Conservation (phyloP, 768 basidiomycete species). For the Rhizopogon vinicolor region DNA sequence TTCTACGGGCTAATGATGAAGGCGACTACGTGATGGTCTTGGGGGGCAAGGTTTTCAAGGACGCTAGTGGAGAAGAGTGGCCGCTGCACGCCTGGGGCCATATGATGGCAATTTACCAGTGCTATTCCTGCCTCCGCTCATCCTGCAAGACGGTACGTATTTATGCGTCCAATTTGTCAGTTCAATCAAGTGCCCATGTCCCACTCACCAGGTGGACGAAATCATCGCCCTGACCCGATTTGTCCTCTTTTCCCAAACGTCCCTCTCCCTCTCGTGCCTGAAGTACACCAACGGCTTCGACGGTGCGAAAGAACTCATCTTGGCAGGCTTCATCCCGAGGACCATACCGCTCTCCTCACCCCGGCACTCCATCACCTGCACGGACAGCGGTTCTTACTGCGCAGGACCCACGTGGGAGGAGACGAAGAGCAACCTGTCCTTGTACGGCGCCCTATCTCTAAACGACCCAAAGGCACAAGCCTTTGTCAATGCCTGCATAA, state of each 20-base stretch:
- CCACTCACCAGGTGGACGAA: constrained; percentile 21
- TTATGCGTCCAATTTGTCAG: background rate
- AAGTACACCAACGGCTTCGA: constrained; percentile 20
- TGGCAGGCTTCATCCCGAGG: constrained; percentile 27
- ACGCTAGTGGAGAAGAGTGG: constrained; percentile 20
- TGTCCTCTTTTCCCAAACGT: constrained; percentile 13
- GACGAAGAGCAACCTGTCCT: constrained; percentile 17
- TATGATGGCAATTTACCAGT: constrained; percentile 22
- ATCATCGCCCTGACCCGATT: constrained; percentile 27
- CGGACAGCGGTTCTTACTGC: constrained; percentile 5
- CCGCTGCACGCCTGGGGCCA: constrained; percentile 34
- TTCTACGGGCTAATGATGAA: constrained; percentile 18
- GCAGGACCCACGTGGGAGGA: constrained; percentile 24
- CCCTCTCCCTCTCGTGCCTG: constrained; percentile 13
- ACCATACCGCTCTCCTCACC: constrained; percentile 17
- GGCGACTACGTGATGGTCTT: constrained; percentile 27
- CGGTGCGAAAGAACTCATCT: constrained; percentile 19
- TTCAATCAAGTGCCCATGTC: background rate
- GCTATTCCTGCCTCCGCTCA: constrained; percentile 28
- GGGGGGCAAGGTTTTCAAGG: constrained; percentile 30
- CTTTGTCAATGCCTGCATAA: constrained; percentile 27
- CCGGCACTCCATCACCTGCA: constrained; percentile 19
- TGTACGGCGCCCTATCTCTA: constrained; percentile 23
- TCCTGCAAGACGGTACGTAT: no score
- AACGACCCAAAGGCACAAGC: constrained; percentile 21